A percentile compares a stretch with the other conserved stretches of the same genome.
These are phyloP conservation scores for Penicillium psychrofluorescens DNA, from an alignment of 495 filamentous ascomycete species.

Conservation along the genomic window DNA sequence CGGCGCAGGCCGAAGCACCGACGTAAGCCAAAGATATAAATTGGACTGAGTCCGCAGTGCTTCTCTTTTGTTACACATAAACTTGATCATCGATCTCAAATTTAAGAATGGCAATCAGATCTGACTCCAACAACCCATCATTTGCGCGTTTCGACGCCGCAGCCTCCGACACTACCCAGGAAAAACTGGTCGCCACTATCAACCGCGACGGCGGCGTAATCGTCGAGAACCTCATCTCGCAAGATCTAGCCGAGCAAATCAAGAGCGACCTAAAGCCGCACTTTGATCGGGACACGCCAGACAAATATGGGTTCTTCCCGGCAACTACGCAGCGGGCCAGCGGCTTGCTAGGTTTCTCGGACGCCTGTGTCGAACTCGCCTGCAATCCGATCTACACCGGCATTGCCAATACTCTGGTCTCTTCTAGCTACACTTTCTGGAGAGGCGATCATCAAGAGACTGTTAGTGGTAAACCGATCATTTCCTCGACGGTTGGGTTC, in stretches of 20 bases:
- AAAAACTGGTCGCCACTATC: slow-evolving; percentile 2
- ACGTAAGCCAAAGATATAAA: too few relatives aligned
- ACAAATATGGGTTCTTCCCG: slow-evolving; percentile 21
- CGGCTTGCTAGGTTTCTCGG: slow-evolving; percentile 21
- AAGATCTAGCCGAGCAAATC: slow-evolving; percentile 13
- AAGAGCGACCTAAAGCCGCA: slow-evolving; percentile 16
- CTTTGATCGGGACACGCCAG: slow-evolving; percentile 16
- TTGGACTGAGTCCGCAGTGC: too few relatives aligned
- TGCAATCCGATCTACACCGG: slow-evolving; percentile 17
- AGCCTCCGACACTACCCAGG: slow-evolving; percentile 2
- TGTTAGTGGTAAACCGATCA: slow-evolving; percentile 18
- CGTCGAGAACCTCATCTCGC: slow-evolving; percentile 15
- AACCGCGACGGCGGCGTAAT: slow-evolving; percentile 15
- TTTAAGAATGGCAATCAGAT: too few relatives aligned
- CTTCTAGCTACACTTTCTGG: slow-evolving; percentile 14
- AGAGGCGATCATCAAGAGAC: slow-evolving; percentile 16
- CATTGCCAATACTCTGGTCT: slow-evolving; percentile 18
- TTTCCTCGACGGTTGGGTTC: slow-evolving; percentile 23
- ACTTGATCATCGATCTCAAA: too few relatives aligned
- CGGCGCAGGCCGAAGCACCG: too few relatives aligned
- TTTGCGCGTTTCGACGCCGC: slow-evolving; percentile 7
- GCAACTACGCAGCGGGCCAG: slow-evolving; percentile 22
- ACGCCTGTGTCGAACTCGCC: slow-evolving; percentile 19
- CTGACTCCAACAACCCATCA: not conserved
- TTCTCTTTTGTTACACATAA: too few relatives aligned